A percentile compares a stretch with the other conserved stretches of the same genome.
phyloP scores from a whole-genome alignment of 495 filamentous ascomycete genomes.

The Bryoglossum gracile region DNA sequence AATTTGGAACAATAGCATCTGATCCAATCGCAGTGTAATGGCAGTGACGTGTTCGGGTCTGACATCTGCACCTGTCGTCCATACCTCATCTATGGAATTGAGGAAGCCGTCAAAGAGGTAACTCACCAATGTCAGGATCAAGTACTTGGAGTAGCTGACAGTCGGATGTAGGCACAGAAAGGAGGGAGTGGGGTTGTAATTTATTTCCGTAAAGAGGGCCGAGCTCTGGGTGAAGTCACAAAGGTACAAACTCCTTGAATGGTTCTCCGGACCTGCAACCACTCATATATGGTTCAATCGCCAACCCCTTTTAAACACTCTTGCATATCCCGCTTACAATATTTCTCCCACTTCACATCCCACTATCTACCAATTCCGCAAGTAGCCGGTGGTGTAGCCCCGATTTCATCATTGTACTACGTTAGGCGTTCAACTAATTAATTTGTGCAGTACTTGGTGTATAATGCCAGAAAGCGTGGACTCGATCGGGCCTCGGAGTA shows the following conservation, averaged over 20 bases:
- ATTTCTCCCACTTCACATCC: slow-evolving; percentile 9
- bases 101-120: slow-evolving; percentile 85
- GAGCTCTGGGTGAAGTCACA: slow-evolving; percentile 93
- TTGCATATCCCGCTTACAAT: slow-evolving; percentile 21
- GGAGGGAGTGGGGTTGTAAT: slow-evolving; percentile 95
- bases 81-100: slow-evolving; percentile 93
- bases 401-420: background rate
- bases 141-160: background rate
- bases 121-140: background rate
- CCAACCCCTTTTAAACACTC: slow-evolving; percentile 8
- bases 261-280: slow-evolving; percentile 6
- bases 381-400: slow-evolving; percentile 10
- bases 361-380: slow-evolving; percentile 16
- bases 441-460: slow-evolving; percentile 63
- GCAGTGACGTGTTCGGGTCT: slow-evolving; percentile 95
- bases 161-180: slow-evolving; percentile 30
- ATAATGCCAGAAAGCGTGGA: slow-evolving; percentile 87
- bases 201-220: slow-evolving; percentile 97
- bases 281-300: slow-evolving; percentile 23
- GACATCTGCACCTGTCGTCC: slow-evolving; percentile 95
- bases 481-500: slow-evolving; percentile 91
- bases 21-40: slow-evolving; percentile 60
- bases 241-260: slow-evolving; percentile 48
- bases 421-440: slow-evolving; percentile 14
- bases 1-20: slow-evolving; percentile 9